phyloP scores from a whole-genome alignment of 202 grass and related monocot genomes.

The Saccharum hybrid region DNA sequence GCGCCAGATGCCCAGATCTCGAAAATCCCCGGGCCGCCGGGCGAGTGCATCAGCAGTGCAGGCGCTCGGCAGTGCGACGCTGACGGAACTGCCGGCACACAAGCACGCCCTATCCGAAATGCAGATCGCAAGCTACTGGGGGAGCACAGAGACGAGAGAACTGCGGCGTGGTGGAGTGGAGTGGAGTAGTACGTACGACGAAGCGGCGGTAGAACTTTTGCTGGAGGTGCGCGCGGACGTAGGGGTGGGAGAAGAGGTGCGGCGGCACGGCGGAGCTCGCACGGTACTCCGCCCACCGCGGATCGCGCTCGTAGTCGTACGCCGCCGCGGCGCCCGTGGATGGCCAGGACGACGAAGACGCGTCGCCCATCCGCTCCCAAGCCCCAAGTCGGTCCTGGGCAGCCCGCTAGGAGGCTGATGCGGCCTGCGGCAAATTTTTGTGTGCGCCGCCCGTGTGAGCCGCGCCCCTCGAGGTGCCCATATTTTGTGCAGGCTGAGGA shows the following conservation, averaged over 20 bases:
- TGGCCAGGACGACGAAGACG: conserved; percentile 1
- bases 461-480: not conserved
- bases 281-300: conserved; percentile 60
- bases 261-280: conserved; percentile 57
- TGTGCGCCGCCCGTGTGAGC: not conserved
- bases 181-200: conserved; percentile 42
- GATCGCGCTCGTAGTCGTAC: conserved; percentile 66
- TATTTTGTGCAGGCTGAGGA: not conserved
- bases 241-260: conserved; percentile 51
- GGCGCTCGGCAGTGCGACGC: not conserved
- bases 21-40: not conserved
- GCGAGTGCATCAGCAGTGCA: not conserved
- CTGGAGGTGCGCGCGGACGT: conserved; percentile 58
- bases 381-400: not conserved
- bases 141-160: not conserved
- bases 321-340: conserved; percentile 39
- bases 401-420: not conserved
- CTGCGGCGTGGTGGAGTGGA: not conserved
- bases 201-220: conserved; percentile 72
- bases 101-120: not conserved
- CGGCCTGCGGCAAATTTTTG: not conserved
- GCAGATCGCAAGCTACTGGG: not conserved
- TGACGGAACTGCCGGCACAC: not conserved
- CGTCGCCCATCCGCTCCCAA: conserved; percentile 24
- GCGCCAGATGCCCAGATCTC: conserved; percentile 48